Percentiles rank a stretch among this genome's conserved stretches.
These are phyloP conservation scores for Trichomonascus vanleenenianus DNA, from an alignment of 805 yeast genomes.

Conservation along the genomic window DNA sequence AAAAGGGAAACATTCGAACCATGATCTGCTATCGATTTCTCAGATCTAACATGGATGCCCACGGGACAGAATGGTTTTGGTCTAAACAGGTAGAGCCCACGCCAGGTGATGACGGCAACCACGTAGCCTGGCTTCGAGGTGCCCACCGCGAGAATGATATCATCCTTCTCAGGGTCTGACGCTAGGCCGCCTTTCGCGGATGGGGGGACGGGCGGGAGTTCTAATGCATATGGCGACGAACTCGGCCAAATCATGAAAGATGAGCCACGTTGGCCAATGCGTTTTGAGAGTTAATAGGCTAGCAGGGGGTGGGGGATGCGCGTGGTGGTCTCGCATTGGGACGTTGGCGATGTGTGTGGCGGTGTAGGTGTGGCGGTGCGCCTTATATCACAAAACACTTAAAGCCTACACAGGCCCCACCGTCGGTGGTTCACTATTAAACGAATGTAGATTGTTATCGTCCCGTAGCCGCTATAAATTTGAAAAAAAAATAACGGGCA, in stretches of 20 bases:
- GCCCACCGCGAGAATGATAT: constrained; percentile 30
- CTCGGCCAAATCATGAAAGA: constrained; percentile 28
- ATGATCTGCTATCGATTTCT: constrained; percentile 36
- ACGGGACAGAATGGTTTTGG: constrained; percentile 40
- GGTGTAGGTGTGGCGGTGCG: too few relatives aligned
- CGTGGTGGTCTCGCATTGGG: too few relatives aligned
- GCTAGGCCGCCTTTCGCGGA: constrained; percentile 5
- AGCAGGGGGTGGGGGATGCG: too few relatives aligned
- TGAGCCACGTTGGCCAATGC: too few relatives aligned
- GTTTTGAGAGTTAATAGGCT: too few relatives aligned
- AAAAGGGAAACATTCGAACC: constrained; percentile 39
- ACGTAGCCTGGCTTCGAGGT: constrained; percentile 25
- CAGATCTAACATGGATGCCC: constrained; percentile 39
- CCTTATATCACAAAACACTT: too few relatives aligned
- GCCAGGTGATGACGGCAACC: constrained; percentile 30
- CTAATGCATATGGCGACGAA: constrained; percentile 23
- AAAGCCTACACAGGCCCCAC: too few relatives aligned
- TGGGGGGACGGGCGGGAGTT: constrained; percentile 18
- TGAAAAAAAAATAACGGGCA: too few relatives aligned
- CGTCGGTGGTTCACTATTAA: too few relatives aligned
- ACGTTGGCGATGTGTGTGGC: too few relatives aligned
- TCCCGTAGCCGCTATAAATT: too few relatives aligned
- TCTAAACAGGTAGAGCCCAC: constrained; percentile 35
- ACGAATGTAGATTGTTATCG: too few relatives aligned
- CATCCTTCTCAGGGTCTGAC: constrained; percentile 17